Conservation (phyloP, 2,329 filamentous ascomycete species). For the Aspergillus sojae region DNA sequence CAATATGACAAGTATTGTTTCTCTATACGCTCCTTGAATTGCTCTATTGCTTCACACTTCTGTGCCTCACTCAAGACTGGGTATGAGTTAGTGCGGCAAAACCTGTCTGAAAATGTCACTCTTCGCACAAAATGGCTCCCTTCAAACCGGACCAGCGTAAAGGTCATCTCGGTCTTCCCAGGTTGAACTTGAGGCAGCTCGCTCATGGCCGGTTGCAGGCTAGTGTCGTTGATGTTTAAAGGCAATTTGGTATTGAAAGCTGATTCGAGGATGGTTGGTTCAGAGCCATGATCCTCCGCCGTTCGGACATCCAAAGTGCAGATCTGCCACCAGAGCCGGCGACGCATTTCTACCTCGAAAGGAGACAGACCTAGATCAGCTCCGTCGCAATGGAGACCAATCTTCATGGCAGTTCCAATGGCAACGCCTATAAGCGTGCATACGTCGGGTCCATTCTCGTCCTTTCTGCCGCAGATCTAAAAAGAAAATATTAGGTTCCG, state of each 20-base stretch:
- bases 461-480: constrained; percentile 20
- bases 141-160: constrained; percentile 25
- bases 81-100: constrained; percentile 23
- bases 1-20: constrained; percentile 19
- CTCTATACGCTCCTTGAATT: constrained; percentile 17
- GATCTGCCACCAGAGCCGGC: constrained; percentile 31
- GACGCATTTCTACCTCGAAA: constrained; percentile 24
- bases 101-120: constrained; percentile 25
- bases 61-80: constrained; percentile 10
- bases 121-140: constrained; percentile 23
- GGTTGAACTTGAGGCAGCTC: neutral
- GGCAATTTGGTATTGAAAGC: constrained; percentile 19
- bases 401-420: constrained; percentile 18
- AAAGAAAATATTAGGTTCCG: neutral
- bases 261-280: constrained; percentile 16
- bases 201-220: constrained; percentile 18
- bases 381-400: constrained; percentile 18
- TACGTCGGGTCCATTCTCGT: constrained; percentile 18
- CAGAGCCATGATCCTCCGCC: constrained; percentile 17
- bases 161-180: constrained; percentile 28
- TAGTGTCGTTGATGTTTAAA: constrained; percentile 16
- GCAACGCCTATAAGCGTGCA: constrained; percentile 11
- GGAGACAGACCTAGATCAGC: constrained; percentile 4
- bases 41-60: constrained; percentile 23
- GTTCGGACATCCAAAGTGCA: constrained; percentile 21